Conservation (phyloP, 2,329 filamentous ascomycete genomes). For the Epichloe typhina region DNA sequence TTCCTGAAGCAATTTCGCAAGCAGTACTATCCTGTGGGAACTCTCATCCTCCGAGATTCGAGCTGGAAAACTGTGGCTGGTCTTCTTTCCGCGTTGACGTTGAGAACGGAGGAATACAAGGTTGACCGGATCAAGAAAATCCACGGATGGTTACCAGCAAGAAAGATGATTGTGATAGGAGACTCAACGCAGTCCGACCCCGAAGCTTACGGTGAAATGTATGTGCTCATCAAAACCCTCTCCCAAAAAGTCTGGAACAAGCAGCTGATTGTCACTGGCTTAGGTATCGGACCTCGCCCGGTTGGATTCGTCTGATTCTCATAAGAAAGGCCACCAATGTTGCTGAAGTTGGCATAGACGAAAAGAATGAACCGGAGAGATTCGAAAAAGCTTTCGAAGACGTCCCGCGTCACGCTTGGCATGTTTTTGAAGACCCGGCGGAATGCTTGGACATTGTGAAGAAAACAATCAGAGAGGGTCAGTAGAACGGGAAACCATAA, state of each 20-base stretch:
- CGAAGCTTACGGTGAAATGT: conserved; percentile 76
- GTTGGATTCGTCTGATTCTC: conserved; percentile 72
- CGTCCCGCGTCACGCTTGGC: conserved; percentile 60
- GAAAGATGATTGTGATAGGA: conserved; percentile 73
- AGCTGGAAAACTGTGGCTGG: conserved; percentile 77
- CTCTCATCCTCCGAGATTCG: conserved; percentile 71
- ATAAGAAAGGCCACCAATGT: conserved; percentile 76
- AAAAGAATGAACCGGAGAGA: conserved; percentile 59
- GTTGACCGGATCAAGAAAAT: conserved; percentile 66
- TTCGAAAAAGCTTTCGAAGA: conserved; percentile 75
- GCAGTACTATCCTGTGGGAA: conserved; percentile 59
- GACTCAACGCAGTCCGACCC: conserved; percentile 89
- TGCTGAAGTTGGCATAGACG: conserved; percentile 52
- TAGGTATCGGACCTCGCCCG: conserved; percentile 49
- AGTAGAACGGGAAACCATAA: neutral
- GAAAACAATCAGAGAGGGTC: conserved; percentile 7
- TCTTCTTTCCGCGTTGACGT: conserved; percentile 64
- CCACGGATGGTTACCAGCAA: conserved; percentile 61
- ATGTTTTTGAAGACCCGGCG: conserved; percentile 65
- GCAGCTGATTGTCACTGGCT: conserved; percentile 2
- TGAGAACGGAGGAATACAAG: conserved; percentile 79
- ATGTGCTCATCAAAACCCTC: conserved; percentile 17
- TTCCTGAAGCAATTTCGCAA: conserved; percentile 68
- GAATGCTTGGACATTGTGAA: conserved; percentile 38
- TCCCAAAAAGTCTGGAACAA: neutral